Evolutionary conservation across 805 yeast genomes (phyloP), one percentile per base, ranked within the genome.

Genomic region (Citeromyces nyonsensis): DNA sequence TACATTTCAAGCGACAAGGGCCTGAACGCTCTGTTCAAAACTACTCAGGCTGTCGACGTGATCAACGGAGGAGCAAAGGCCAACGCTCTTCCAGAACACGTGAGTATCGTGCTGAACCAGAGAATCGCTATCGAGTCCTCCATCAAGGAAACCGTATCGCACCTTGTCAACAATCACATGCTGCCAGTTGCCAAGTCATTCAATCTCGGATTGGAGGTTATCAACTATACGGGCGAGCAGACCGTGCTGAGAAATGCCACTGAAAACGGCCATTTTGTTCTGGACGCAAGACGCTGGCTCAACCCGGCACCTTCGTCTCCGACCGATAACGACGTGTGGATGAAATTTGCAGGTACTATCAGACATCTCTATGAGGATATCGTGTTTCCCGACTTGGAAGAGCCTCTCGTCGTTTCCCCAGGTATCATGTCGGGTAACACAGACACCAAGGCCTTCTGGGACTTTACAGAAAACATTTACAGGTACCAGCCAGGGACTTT

Each of bases 21-120:
- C 8, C 36, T 38, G 31, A 47, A 56, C 38, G 64, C 58, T 42
- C 47, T 66, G 29, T 52, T 75, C 18, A 56, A 63, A 35, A 78
- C 88, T 0, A 64, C 82, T 4, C 82, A 73, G 50, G 79, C 88
- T 0, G 61, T 67, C 30, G 84, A 77, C 44, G 61, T 75, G 15
- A 59, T 82, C 37, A 45, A 53, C 9, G 91, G 91, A 20, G 94
- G 93, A 29, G 65, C 73, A 36, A 81, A 81, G 52, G 62, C 75
- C 15, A 81, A 81, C 45, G 85, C 91, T 1, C 54, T 81, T 30
- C 93, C 94, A 3, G 88, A 80, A 46, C 51, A 59, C 15, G 69
- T 69, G 3, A 49, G 53, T 22, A 57, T 73, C 28, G 45, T 62
- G 25, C 59, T 76, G 29, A 79, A 82, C 51, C 78, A 77, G 44